Conservation (phyloP, 495 filamentous ascomycete genomes). For the Podospora didyma region DNA sequence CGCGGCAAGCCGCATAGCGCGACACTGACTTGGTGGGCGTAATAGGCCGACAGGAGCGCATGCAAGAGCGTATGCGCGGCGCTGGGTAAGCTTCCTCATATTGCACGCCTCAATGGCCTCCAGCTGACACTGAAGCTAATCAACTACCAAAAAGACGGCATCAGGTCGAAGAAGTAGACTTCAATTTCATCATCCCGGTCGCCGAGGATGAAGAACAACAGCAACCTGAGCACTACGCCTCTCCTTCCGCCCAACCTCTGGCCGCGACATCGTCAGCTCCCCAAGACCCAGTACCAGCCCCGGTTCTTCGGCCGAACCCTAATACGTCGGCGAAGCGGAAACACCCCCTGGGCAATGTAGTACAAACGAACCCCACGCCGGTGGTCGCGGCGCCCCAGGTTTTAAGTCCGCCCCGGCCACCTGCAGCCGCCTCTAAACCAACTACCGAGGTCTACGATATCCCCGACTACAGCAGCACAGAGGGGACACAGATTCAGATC, state of each 20-base stretch:
- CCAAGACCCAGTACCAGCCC: not conserved
- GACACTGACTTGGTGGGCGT: not conserved
- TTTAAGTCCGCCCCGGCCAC: conserved; percentile 6
- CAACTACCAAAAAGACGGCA: conserved; percentile 29
- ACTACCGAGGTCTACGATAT: conserved; percentile 9
- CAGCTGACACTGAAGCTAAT: conserved; percentile 9
- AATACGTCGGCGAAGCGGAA: conserved; percentile 42
- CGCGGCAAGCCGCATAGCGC: not conserved
- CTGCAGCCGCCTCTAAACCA: not conserved
- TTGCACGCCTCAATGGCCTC: not conserved
- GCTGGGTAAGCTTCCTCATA: conserved; percentile 32
- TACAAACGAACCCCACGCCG: not conserved
- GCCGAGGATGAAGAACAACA: conserved; percentile 15
- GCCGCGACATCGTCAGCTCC: conserved; percentile 12
- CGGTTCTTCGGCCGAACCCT: conserved; percentile 27
- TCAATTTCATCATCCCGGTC: conserved; percentile 39
- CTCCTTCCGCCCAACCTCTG: conserved; percentile 17
- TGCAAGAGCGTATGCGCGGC: conserved; percentile 49
- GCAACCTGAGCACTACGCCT: not conserved
- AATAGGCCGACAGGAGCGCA: conserved; percentile 38
- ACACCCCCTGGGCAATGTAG: conserved; percentile 14
- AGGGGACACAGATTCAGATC: not conserved
- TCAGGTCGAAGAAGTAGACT: conserved; percentile 43
- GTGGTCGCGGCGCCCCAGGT: not conserved
- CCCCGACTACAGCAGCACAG: conserved; percentile 12